Evolutionary conservation across 2,329 filamentous ascomycete genomes (phyloP).

Genomic region (Phaeosphaeriaceae sp.): DNA sequence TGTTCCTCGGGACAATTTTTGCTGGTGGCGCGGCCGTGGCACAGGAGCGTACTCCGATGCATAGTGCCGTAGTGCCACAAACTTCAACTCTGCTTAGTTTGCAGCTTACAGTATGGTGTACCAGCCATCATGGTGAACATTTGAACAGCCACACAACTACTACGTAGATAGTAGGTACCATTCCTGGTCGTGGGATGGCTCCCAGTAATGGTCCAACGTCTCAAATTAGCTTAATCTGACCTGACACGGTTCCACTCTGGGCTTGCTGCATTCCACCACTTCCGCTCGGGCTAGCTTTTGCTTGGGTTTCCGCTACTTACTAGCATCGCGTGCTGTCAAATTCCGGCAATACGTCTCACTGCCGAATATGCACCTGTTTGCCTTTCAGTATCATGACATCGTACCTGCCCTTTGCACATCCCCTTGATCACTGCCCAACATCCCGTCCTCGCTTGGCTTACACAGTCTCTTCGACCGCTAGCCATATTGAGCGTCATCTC

Average conservation of each 20-base stretch:
- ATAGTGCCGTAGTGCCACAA: conserved; percentile 2
- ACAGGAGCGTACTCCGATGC: conserved; percentile 18
- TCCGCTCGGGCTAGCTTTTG: conserved; percentile 11
- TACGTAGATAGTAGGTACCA: conserved; percentile 7
- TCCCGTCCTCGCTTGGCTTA: conserved; percentile 12
- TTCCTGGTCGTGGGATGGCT: conserved; percentile 2
- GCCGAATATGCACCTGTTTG: conserved; percentile 12
- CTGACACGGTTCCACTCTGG: conserved; percentile 36
- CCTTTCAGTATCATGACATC: conserved; percentile 17
- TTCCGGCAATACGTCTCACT: conserved; percentile 20
- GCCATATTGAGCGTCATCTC: conserved; percentile 18
- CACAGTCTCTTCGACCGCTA: conserved; percentile 14
- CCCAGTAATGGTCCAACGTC: conserved; percentile 28
- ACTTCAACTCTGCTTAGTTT: neutral
- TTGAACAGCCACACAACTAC: neutral
- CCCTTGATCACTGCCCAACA: conserved; percentile 7
- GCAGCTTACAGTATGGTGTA: no score
- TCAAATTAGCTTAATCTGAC: conserved; percentile 46
- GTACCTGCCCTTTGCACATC: conserved; percentile 8
- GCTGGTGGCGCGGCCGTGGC: conserved; percentile 23
- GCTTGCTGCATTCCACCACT: conserved; percentile 14
- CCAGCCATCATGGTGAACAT: no score
- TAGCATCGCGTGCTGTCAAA: conserved; percentile 17
- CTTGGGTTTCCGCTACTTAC: conserved; percentile 11
- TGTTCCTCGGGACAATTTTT: conserved; percentile 21